These are phyloP conservation scores for Basipetospora sp. DNA, from an alignment of 2,329 filamentous ascomycete genomes.

Conservation along the genomic window DNA sequence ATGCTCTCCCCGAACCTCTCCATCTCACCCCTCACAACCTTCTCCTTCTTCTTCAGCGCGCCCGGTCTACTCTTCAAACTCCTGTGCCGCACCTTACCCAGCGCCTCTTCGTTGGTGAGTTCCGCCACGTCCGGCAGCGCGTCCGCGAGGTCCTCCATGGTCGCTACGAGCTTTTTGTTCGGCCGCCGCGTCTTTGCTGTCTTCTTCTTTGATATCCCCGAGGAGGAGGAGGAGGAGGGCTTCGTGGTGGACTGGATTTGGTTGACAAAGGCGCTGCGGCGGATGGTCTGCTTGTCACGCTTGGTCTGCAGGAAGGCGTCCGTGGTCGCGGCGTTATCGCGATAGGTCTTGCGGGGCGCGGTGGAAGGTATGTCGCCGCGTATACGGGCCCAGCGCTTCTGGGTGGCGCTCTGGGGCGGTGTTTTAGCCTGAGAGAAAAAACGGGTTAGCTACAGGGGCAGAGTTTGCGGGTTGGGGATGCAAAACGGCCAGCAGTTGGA, in stretches of 20 bases:
- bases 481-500: too few relatives aligned
- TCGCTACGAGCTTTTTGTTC: constrained; percentile 63
- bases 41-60: constrained; percentile 70
- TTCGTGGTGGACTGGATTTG: constrained; percentile 49
- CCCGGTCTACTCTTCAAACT: constrained; percentile 63
- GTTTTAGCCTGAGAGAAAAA: too few relatives aligned
- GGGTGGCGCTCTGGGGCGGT: constrained; percentile 37
- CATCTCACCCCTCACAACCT: constrained; percentile 64
- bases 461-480: too few relatives aligned
- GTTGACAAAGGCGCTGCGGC: constrained; percentile 64
- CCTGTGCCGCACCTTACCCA: constrained; percentile 56
- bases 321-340: constrained; percentile 32
- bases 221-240: constrained; percentile 17
- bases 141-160: constrained; percentile 61
- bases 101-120: constrained; percentile 29
- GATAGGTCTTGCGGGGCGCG: constrained; percentile 37
- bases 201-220: too few relatives aligned
- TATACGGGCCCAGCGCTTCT: constrained; percentile 38
- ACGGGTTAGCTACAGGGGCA: too few relatives aligned
- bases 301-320: constrained; percentile 58
- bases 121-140: constrained; percentile 53
- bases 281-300: constrained; percentile 68
- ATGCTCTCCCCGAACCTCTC: constrained; percentile 72
- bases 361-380: constrained; percentile 33
- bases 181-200: constrained; percentile 27